Conservation (phyloP, 2,329 filamentous ascomycete species). For the Coleophoma cylindrospora region DNA sequence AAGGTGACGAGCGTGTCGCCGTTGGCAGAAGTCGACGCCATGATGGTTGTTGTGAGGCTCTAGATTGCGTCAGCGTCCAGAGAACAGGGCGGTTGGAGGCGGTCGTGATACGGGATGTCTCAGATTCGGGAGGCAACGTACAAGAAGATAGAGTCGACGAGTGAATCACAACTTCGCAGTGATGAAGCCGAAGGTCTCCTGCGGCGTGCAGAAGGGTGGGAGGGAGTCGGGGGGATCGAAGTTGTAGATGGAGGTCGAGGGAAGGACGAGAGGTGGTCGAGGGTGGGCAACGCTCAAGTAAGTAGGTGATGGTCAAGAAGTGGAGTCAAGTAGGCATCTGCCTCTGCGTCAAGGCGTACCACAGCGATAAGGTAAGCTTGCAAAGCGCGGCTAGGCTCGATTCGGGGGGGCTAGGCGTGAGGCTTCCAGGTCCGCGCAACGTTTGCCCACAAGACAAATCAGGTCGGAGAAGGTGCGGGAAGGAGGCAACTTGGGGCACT, state of each 20-base stretch:
- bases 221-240: constrained; percentile 7
- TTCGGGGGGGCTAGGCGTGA: background rate
- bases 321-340: background rate
- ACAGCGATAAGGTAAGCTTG: too few relatives aligned
- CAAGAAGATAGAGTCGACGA: background rate
- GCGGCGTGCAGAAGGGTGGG: constrained; percentile 8
- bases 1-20: constrained; percentile 75
- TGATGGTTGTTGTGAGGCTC: constrained; percentile 18
- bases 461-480: constrained; percentile 10
- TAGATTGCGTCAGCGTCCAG: constrained; percentile 10
- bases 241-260: constrained; percentile 8
- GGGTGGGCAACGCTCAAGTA: constrained; percentile 3
- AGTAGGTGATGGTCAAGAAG: background rate
- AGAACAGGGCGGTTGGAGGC: constrained; percentile 18
- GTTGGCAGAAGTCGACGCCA: constrained; percentile 24
- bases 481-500: constrained; percentile 1
- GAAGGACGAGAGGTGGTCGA: constrained; percentile 4
- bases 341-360: background rate
- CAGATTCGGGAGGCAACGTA: constrained; percentile 6
- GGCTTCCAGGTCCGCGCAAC: constrained; percentile 4
- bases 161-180: background rate
- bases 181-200: background rate
- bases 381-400: too few relatives aligned
- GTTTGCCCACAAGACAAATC: constrained; percentile 11
- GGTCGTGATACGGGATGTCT: constrained; percentile 10